Evolutionary conservation across 2,329 filamentous ascomycete species (phyloP), one percentile per base, ranked within the genome.

Genomic region (Fusarium cyanostomum): DNA sequence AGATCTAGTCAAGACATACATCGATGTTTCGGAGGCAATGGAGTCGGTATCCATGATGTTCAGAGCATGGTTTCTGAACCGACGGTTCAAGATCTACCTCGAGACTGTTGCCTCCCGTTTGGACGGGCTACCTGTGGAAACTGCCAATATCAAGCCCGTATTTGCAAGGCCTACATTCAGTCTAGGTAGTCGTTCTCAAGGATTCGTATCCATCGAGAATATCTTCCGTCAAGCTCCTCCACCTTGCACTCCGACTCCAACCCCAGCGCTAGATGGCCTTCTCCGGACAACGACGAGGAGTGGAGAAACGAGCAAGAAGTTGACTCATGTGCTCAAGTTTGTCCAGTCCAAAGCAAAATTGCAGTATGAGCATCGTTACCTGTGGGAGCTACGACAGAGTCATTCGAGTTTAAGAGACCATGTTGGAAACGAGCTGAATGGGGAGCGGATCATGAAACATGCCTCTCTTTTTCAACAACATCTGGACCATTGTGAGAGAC

Each of bases 61-160:
- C 66, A 31, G 8, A 4, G 8, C 13, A 2, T 69, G 67, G 66
- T 56, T 37, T 13, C 15, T 52, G 3, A 71, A 71, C 8, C 16
- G 44, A 10, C 28, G 41, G 1, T 64, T 64, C 43, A 43, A 52
- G 10, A 11, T 13, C 3, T 60, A 67, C 34, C 39, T 68, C 3
- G 37, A 52, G 8, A 1, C 9, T 1, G n/a, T 67, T 5, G 43
- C 34, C 3, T 11, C 37, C 3, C 7, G 12, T 0, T 16, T 68
- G 6, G 31, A 3, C 10, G 26, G 53, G 6, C 7, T 59, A 8
- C 28, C 44, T 1, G 27, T 60, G 3, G 15, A 38, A 3, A 4
- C 8, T 21, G 1, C 15, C 0, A 13, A 8, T 1, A 2, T 41
- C 12, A n/a, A 26, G 3, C 4, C 7, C 8, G 1, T 24, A 8